These are phyloP conservation scores for Termitomyces sp. DNA, from an alignment of 768 basidiomycete species.

Conservation along the genomic window DNA sequence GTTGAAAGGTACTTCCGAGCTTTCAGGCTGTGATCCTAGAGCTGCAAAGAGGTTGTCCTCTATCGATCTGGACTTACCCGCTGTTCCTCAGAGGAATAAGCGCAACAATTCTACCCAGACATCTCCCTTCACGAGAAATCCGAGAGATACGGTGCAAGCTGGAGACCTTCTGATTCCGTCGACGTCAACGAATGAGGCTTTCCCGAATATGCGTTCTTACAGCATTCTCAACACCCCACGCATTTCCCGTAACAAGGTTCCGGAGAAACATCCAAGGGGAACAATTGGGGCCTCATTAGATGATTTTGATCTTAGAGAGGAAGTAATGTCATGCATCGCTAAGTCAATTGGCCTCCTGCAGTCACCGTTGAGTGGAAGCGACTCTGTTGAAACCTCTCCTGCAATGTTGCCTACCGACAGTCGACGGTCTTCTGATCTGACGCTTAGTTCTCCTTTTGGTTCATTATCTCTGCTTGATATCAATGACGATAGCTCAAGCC, in stretches of 20 bases:
- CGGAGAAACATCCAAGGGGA: constrained; percentile 16
- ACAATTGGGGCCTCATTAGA: constrained; percentile 35
- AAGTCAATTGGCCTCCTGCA: constrained; percentile 94
- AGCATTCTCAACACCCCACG: constrained; percentile 48
- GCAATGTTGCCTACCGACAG: constrained; percentile 41
- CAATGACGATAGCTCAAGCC: constrained; percentile 64
- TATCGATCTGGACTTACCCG: not conserved
- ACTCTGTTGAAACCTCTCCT: constrained; percentile 65
- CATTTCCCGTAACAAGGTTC: constrained; percentile 24
- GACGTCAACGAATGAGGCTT: constrained; percentile 38
- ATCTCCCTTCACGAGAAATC: constrained; percentile 20
- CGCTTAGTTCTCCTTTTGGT: constrained; percentile 63
- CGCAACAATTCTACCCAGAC: constrained; percentile 9
- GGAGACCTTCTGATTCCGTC: constrained; percentile 69
- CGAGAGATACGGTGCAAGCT: constrained; percentile 63
- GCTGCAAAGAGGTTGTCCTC: constrained; percentile 6
- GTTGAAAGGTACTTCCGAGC: constrained; percentile 9
- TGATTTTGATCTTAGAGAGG: constrained; percentile 92
- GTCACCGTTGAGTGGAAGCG: constrained; percentile 67
- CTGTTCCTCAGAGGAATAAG: constrained; percentile 5
- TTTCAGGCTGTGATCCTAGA: constrained; percentile 14
- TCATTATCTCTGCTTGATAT: constrained; percentile 69
- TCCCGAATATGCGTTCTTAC: constrained; percentile 41
- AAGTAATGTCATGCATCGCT: constrained; percentile 96
- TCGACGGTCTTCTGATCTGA: constrained; percentile 30